These are phyloP conservation scores for Fomitiporia mediterranea DNA, from an alignment of 1,284 basidiomycete species.

Conservation along the genomic window DNA sequence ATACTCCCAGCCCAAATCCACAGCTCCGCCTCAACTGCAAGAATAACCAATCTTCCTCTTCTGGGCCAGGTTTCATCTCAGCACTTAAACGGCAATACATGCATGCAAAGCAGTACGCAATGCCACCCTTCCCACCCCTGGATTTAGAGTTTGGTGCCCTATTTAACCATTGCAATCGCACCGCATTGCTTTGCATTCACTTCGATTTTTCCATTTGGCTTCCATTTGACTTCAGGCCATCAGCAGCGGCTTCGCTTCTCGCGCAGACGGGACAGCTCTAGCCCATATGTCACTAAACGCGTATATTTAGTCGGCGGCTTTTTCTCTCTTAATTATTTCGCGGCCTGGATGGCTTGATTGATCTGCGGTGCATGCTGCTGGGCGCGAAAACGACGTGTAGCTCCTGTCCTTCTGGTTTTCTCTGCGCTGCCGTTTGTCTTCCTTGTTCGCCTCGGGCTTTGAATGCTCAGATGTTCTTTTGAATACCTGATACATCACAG, in stretches of 20 bases:
- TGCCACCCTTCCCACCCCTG: not conserved
- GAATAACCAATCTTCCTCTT: too few relatives aligned
- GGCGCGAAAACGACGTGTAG: not conserved
- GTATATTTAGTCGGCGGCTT: not conserved
- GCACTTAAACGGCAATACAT: not conserved
- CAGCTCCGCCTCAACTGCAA: not conserved
- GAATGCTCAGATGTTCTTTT: too few relatives aligned
- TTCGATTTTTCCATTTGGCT: not conserved
- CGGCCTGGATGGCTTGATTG: not conserved
- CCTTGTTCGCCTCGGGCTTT: not conserved
- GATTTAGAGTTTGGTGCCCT: not conserved
- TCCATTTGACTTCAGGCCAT: conserved; percentile 2
- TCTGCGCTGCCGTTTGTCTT: not conserved
- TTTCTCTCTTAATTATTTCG: not conserved
- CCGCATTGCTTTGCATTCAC: not conserved
- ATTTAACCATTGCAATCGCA: not conserved
- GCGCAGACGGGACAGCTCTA: not conserved
- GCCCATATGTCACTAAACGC: not conserved
- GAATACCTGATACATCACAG: too few relatives aligned
- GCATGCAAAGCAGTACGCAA: not conserved
- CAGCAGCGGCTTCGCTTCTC: too few relatives aligned
- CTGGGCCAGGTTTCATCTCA: not conserved
- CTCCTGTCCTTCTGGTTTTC: not conserved
- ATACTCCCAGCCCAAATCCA: not conserved
- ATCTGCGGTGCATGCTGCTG: not conserved